Conservation (phyloP, 2,329 filamentous ascomycete species). For the Botrytis elliptica region DNA sequence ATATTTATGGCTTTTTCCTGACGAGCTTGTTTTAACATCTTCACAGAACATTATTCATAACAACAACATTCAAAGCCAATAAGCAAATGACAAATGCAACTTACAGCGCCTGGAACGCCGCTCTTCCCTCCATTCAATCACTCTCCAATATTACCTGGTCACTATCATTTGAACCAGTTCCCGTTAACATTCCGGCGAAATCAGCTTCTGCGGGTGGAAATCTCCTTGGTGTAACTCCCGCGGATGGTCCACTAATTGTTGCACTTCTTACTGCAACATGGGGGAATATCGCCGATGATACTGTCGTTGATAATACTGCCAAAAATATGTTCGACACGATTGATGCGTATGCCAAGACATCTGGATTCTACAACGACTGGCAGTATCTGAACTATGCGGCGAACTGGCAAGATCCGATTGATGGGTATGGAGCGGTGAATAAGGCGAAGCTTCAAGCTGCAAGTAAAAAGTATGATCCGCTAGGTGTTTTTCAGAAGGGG, state of each 20-base stretch:
- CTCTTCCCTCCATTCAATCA: background rate
- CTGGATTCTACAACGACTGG: background rate
- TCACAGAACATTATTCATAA: background rate
- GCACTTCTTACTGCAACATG: conserved; percentile 6
- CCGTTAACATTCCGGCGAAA: background rate
- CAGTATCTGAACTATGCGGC: conserved; percentile 49
- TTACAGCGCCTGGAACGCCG: background rate
- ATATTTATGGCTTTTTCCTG: background rate
- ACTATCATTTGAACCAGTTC: conserved; percentile 2
- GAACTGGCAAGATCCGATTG: conserved; percentile 43
- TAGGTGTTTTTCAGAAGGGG: conserved; percentile 41
- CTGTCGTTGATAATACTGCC: background rate
- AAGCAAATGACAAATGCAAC: background rate
- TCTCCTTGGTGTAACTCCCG: background rate
- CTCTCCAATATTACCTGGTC: background rate
- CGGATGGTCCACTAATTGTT: conserved; percentile 13
- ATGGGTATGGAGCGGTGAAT: conserved; percentile 44
- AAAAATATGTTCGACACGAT: conserved; percentile 10
- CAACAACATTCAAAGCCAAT: conserved; percentile 3
- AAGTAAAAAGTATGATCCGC: conserved; percentile 42
- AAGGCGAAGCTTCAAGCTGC: conserved; percentile 38
- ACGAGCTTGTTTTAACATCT: background rate
- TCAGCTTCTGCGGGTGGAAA: conserved; percentile 11
- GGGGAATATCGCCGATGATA: conserved; percentile 5
- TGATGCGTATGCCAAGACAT: background rate